Base-by-base conservation (phyloP, 495 filamentous ascomycete species). In the Hypoxylon intermedium region DNA sequence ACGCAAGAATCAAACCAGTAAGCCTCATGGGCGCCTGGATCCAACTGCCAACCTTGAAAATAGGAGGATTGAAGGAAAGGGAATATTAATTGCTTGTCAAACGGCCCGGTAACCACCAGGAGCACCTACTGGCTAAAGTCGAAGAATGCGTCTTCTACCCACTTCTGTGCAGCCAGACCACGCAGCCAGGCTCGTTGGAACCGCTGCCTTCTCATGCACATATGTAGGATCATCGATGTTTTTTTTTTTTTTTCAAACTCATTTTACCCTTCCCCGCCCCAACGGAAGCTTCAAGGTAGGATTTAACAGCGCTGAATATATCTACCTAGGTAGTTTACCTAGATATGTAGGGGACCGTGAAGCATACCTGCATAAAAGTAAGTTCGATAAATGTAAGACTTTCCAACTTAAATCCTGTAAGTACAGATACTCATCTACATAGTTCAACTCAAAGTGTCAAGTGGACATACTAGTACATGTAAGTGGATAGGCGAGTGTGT, bases 81-180 rank as follows among this genome's bases (percentile, higher is more conserved):
- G 13, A 58, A 48, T 55, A 59, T 60, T 59, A 52, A 65, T 55
- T 65, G 45, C 45, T 46, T 50, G 16, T 23, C 40, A 57, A 65
- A 65, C 56, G 62, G 62, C 62, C 62, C 62, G 62, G 62, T 57
- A 57, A 2, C 3, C 34, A 47, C 55, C 43, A 51, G 38, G 16
- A 49, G 15, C 42, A 56, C 9, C n/a, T 45, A 45, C 36, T 65
- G 62, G 62, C 62, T 65, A 60, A 65, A 65, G 56, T 60, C 28
- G 38, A 40, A 24, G 45, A 60, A 34, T 56, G 34, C 37, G 49
- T 60, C 38, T 46, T 53, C 41, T 60, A 53, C 37, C 62, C 62
- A 57, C 62, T 60, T 46, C 21, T 42, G 31, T 44, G 12, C 44
- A 60, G 46, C 9, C 44, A 47, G 56, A 28, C 40, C 56, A 65